Percentiles rank a stretch among this genome's conserved stretches.
Evolutionary conservation across 495 filamentous ascomycete species (phyloP).

Genomic region (Xylaria scruposa): DNA sequence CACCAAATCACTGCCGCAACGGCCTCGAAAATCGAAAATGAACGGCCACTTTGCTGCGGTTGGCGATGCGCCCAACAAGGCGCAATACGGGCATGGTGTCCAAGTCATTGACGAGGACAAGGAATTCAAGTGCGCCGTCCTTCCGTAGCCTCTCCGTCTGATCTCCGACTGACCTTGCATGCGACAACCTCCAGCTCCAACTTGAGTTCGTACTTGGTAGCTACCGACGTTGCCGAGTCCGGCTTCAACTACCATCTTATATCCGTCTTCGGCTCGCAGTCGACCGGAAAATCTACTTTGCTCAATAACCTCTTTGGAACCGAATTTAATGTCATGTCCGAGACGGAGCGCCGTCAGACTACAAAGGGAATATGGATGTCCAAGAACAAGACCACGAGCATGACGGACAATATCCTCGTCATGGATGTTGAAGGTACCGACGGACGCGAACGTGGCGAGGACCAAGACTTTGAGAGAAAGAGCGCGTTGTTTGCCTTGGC

Average conservation of each 20-base stretch:
- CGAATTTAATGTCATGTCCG: slow-evolving; percentile 95
- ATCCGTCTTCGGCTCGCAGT: slow-evolving; percentile 98
- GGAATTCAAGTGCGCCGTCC: slow-evolving; percentile 81
- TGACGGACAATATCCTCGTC: slow-evolving; percentile 97
- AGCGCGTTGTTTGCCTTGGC: slow-evolving; percentile 95
- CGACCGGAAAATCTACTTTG: slow-evolving; percentile 96
- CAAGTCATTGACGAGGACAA: slow-evolving; percentile 97
- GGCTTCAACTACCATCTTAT: slow-evolving; percentile 99
- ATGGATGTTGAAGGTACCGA: slow-evolving; percentile 99
- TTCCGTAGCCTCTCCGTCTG: slow-evolving; percentile 20
- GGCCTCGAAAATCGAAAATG: slow-evolving; percentile 63
- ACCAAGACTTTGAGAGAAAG: slow-evolving; percentile 98
- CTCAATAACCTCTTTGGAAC: slow-evolving; percentile 97
- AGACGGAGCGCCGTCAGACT: slow-evolving; percentile 87
- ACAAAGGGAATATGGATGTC: slow-evolving; percentile 99
- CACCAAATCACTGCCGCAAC: slow-evolving; percentile 8
- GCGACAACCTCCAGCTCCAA: slow-evolving; percentile 62
- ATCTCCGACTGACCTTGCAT: slow-evolving; percentile 26
- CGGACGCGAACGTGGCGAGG: slow-evolving; percentile 93
- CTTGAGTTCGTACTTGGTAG: slow-evolving; percentile 78
- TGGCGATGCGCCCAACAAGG: slow-evolving; percentile 67
- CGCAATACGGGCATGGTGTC: slow-evolving; percentile 88
- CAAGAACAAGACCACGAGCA: slow-evolving; percentile 80
- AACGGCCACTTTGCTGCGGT: slow-evolving; percentile 90
- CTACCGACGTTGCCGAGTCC: slow-evolving; percentile 78